Evolutionary conservation across 23 red algal genomes (phyloP).

Genomic region (Gracilaria gracilis): DNA sequence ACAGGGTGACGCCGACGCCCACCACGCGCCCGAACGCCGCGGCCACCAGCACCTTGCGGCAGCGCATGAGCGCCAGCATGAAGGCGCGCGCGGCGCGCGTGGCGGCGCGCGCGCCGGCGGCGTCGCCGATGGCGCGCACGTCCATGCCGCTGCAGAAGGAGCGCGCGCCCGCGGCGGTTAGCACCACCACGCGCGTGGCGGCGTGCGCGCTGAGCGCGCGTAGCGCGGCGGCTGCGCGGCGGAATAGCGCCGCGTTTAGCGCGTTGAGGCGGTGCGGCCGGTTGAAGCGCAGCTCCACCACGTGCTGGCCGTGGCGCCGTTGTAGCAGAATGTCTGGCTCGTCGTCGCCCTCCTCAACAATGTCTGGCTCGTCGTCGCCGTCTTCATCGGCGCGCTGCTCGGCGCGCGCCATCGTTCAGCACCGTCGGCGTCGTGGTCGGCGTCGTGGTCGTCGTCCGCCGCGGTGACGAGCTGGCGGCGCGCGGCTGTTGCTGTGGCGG

Average conservation of each 20-base stretch:
- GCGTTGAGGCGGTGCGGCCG: conserved; percentile 62
- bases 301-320: not conserved
- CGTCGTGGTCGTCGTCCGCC: too few species aligned
- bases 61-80: conserved; percentile 72
- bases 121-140: conserved; percentile 4
- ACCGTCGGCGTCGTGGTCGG: too few species aligned
- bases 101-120: not conserved
- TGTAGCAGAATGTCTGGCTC: not conserved
- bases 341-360: too few species aligned
- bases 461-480: too few species aligned
- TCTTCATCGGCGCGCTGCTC: too few species aligned
- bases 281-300: conserved; percentile 53
- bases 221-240: conserved; percentile 11
- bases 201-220: not conserved
- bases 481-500: too few species aligned
- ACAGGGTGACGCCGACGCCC: conserved; percentile 75
- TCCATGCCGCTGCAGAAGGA: conserved; percentile 70
- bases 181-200: conserved; percentile 19
- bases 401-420: too few species aligned
- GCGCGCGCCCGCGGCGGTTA: conserved; percentile 27
- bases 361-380: too few species aligned
- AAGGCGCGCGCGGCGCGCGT: conserved; percentile 53
- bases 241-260: conserved; percentile 34
- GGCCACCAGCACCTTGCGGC: conserved; percentile 56
- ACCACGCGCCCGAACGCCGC: conserved; percentile 66